Conservation (phyloP, 2,329 filamentous ascomycete genomes). For the Leptographium wingfieldii region DNA sequence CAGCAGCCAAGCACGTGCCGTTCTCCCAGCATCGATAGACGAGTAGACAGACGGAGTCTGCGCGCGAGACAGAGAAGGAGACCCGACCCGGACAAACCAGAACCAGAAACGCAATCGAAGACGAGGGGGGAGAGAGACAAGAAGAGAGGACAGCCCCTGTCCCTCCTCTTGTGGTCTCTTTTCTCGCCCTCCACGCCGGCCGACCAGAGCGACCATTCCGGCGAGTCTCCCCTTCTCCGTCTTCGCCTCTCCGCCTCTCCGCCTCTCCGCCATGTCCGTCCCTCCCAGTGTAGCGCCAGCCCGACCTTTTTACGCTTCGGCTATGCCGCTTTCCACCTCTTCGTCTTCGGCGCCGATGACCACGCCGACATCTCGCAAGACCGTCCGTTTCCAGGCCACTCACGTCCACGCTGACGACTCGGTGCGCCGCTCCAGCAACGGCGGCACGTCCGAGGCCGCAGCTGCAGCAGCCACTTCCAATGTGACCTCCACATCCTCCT, state of each 20-base stretch:
- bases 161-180: neutral
- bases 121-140: neutral
- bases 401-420: neutral
- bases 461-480: neutral
- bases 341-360: neutral
- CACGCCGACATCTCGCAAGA: slow-evolving; percentile 8
- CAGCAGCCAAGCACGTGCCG: neutral
- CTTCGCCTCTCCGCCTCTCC: neutral
- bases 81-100: no score
- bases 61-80: no score
- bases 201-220: neutral
- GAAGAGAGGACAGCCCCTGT: neutral
- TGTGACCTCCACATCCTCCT: neutral
- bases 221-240: neutral
- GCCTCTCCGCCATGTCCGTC: neutral
- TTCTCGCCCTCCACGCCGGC: neutral
- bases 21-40: no score
- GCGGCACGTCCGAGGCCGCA: neutral
- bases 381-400: slow-evolving; percentile 10
- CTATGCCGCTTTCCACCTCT: no score
- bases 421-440: neutral
- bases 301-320: neutral
- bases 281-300: neutral
- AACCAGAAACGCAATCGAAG: no score
- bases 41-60: no score